A percentile compares a stretch with the other conserved stretches of the same genome.
Conservation (phyloP, 352 stramenopile species). For the Phytophthora cajani region DNA sequence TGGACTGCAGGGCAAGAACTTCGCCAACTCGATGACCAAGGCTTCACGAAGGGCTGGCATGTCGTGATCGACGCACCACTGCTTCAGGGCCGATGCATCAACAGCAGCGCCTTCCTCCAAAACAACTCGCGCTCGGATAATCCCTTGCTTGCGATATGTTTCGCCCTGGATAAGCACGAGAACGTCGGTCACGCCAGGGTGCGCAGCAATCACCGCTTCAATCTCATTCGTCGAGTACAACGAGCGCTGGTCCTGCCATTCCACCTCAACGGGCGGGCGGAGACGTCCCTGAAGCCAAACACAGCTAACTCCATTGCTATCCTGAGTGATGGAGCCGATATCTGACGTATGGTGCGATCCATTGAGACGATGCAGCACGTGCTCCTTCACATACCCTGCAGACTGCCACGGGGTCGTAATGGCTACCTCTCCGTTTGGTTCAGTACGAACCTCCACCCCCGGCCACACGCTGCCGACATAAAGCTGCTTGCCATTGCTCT, state of each 20-base stretch:
- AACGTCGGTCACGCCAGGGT: slow-evolving; percentile 60
- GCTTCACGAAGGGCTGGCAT: slow-evolving; percentile 45
- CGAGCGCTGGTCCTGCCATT: slow-evolving; percentile 38
- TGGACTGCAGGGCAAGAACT: slow-evolving; percentile 79
- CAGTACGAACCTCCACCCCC: slow-evolving; percentile 58
- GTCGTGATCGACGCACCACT: slow-evolving; percentile 41
- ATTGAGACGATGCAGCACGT: slow-evolving; percentile 53
- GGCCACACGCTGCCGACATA: slow-evolving; percentile 82
- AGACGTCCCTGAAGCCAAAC: slow-evolving; percentile 79
- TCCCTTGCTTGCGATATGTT: slow-evolving; percentile 13
- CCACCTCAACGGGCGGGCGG: slow-evolving; percentile 45
- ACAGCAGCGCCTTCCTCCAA: slow-evolving; percentile 29
- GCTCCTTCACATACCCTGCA: slow-evolving; percentile 70
- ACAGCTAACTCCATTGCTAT: slow-evolving; percentile 34
- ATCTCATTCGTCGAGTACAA: slow-evolving; percentile 45
- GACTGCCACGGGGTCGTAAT: slow-evolving; percentile 87
- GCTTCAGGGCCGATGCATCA: slow-evolving; percentile 41
- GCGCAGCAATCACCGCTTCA: slow-evolving; percentile 42
- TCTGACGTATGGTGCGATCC: slow-evolving; percentile 67
- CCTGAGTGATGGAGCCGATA: slow-evolving; percentile 44
- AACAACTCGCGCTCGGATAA: slow-evolving; percentile 47
- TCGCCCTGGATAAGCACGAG: slow-evolving; percentile 56
- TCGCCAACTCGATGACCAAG: slow-evolving; percentile 61
- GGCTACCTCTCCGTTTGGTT: slow-evolving; percentile 63
- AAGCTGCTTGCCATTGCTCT: slow-evolving; percentile 39